A percentile compares a stretch with the other conserved stretches of the same genome.
These are phyloP conservation scores for Coffea humblotiana DNA, from an alignment of 305 asterid species.

Conservation along the genomic window DNA sequence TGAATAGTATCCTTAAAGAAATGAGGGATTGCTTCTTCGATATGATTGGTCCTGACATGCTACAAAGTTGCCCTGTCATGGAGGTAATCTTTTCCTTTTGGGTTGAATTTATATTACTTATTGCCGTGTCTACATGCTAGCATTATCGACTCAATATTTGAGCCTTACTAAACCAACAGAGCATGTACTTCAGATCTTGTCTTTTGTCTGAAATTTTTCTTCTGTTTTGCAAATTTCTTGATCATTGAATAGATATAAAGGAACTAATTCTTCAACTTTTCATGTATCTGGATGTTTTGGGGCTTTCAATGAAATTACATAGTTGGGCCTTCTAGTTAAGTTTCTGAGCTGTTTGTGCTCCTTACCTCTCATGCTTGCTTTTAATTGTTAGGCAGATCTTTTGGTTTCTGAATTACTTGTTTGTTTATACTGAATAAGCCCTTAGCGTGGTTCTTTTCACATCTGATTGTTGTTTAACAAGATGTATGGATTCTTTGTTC, in stretches of 20 bases:
- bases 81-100: constrained; percentile 53
- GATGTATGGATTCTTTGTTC: constrained; percentile 17
- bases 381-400: not conserved
- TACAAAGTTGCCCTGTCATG: constrained; percentile 36
- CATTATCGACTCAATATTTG: not conserved
- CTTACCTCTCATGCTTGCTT: not conserved
- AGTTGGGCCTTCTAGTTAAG: not conserved
- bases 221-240: not conserved
- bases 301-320: not conserved
- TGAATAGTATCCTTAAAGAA: constrained; percentile 57
- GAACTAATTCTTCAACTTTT: not conserved
- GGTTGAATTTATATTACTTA: not conserved
- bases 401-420: constrained; percentile 2
- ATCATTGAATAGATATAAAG: not conserved
- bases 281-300: not conserved
- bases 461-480: not conserved
- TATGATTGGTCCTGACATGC: constrained; percentile 44
- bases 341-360: not conserved
- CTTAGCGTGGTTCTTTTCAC: not conserved
- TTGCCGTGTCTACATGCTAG: not conserved
- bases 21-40: constrained; percentile 51
- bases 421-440: not conserved
- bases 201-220: not conserved
- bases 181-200: not conserved
- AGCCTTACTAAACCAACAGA: not conserved